Percentiles rank a stretch among this genome's conserved stretches.
Evolutionary conservation across 208 protist species (phyloP).

Genomic region (Leishmania guyanensis): DNA sequence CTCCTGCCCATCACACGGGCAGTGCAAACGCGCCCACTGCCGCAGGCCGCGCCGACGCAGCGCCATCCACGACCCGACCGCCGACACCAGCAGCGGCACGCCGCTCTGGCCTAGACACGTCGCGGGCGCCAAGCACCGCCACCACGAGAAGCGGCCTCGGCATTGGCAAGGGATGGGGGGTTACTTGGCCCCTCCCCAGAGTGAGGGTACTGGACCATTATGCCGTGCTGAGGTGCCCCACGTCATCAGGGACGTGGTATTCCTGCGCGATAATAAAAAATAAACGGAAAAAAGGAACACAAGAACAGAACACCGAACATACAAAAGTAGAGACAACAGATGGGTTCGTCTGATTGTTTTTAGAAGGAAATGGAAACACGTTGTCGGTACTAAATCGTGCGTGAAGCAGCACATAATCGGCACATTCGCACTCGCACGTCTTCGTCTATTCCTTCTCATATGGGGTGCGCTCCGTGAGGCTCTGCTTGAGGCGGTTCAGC

Average conservation of each 20-base stretch:
- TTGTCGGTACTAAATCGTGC: conserved; percentile 5
- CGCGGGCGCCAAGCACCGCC: not conserved
- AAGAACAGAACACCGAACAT: conserved; percentile 6
- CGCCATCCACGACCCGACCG: not conserved
- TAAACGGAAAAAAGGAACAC: conserved; percentile 14
- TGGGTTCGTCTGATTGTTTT: conserved; percentile 8
- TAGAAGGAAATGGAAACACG: conserved; percentile 9
- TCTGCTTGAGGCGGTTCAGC: conserved; percentile 70
- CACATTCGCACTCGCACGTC: not conserved
- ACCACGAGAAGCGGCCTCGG: not conserved
- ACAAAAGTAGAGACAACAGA: conserved; percentile 20
- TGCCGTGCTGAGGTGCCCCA: not conserved
- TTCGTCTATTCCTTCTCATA: conserved; percentile 26
- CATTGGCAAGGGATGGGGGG: not conserved
- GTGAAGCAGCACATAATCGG: not conserved
- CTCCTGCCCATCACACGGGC: not conserved
- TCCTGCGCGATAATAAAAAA: conserved; percentile 23
- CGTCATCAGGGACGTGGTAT: not conserved
- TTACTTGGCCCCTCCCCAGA: not conserved
- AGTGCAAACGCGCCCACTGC: not conserved
- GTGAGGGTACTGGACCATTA: not conserved
- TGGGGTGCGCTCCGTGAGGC: conserved; percentile 47
- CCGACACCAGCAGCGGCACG: not conserved
- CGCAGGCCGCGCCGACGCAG: not conserved
- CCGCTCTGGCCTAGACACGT: not conserved